Conservation (phyloP, 768 basidiomycete species). For the Dendrothele bispora region DNA sequence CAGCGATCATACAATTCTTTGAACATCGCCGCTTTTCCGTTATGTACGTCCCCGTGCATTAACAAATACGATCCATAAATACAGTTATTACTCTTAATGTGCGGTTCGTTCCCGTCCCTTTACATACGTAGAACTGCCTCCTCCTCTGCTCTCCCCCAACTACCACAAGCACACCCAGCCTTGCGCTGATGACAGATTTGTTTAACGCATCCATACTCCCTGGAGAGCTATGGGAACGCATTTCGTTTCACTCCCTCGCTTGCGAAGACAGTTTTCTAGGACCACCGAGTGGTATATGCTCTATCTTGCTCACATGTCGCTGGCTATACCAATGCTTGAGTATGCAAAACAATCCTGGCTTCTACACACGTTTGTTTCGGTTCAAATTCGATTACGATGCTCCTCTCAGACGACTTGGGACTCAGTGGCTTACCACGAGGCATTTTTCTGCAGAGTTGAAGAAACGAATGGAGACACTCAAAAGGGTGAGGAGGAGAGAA, state of each 20-base stretch:
- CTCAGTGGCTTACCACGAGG: constrained; percentile 34
- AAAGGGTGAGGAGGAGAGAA: constrained; percentile 34
- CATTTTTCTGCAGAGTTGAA: constrained; percentile 44
- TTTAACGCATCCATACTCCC: too few species aligned
- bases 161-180: constrained; percentile 11
- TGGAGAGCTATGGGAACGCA: constrained; percentile 35
- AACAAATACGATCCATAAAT: neutral
- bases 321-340: constrained; percentile 34
- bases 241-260: constrained; percentile 40
- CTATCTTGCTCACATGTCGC: constrained; percentile 39
- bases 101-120: neutral
- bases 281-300: constrained; percentile 39
- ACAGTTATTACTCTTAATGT: neutral
- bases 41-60: too few species aligned
- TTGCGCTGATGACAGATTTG: constrained; percentile 15
- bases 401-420: constrained; percentile 35
- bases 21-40: too few species aligned
- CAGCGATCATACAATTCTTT: too few species aligned
- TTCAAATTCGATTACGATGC: constrained; percentile 45
- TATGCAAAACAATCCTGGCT: constrained; percentile 31
- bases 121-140: neutral
- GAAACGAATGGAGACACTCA: constrained; percentile 39
- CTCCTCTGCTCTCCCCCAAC: constrained; percentile 7
- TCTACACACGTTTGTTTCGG: constrained; percentile 45
- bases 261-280: constrained; percentile 35